These are phyloP conservation scores for Asclepias syriaca DNA, from an alignment of 257 asterid species.

Conservation along the genomic window DNA sequence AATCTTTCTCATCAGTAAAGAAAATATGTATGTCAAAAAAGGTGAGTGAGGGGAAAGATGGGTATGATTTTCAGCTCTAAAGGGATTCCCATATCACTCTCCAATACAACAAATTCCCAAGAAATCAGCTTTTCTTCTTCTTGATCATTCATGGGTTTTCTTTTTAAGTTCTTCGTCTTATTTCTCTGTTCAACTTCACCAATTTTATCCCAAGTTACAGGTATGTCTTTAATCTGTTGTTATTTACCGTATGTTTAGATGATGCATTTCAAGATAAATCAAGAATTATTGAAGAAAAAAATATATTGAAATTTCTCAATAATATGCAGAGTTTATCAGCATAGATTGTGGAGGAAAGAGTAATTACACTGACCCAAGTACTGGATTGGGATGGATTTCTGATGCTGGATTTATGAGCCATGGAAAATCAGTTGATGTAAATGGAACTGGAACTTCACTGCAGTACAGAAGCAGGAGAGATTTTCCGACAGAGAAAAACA, in stretches of 20 bases:
- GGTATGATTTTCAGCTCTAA: slow-evolving; percentile 1
- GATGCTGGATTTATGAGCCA: slow-evolving; percentile 44
- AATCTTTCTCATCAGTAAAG: slow-evolving; percentile 28
- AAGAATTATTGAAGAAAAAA: background rate
- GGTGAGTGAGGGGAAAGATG: slow-evolving; percentile 18
- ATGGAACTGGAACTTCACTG: slow-evolving; percentile 30
- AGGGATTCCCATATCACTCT: slow-evolving; percentile 5
- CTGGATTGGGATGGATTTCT: slow-evolving; percentile 72
- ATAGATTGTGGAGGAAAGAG: slow-evolving; percentile 83
- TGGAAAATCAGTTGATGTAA: slow-evolving; percentile 47
- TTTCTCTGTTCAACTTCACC: slow-evolving; percentile 45
- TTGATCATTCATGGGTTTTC: slow-evolving; percentile 46
- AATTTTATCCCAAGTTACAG: slow-evolving; percentile 60
- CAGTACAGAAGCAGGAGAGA: slow-evolving; percentile 65
- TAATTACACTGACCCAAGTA: slow-evolving; percentile 54
- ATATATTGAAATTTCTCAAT: background rate
- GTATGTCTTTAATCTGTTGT: slow-evolving; percentile 22
- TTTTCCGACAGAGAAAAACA: slow-evolving; percentile 58
- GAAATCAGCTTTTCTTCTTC: slow-evolving; percentile 24
- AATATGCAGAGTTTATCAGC: slow-evolving; percentile 78
- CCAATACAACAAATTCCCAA: slow-evolving; percentile 13
- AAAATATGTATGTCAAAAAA: slow-evolving; percentile 14
- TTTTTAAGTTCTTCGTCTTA: slow-evolving; percentile 24
- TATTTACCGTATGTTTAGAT: no score
- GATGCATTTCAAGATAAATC: background rate